These are phyloP conservation scores for Neurospora sp. DNA, from an alignment of 2,329 filamentous ascomycete genomes.

Conservation along the genomic window DNA sequence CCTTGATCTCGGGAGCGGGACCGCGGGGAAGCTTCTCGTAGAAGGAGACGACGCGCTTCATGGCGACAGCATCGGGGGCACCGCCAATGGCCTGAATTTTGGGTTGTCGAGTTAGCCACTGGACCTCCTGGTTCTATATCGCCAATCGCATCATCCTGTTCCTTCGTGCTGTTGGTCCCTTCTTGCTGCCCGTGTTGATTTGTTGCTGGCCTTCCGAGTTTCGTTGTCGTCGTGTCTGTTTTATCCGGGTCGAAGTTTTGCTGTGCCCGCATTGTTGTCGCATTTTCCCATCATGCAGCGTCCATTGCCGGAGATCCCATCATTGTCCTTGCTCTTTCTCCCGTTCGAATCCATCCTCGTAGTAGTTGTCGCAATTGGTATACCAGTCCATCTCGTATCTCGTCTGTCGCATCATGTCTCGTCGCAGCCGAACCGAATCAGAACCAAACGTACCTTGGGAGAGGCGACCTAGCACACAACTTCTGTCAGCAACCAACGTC, in stretches of 20 bases:
- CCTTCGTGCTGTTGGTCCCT: neutral
- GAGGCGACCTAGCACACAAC: slow-evolving; percentile 59
- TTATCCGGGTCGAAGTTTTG: neutral
- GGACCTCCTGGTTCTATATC: slow-evolving; percentile 1
- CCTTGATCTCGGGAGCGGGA: slow-evolving; percentile 71
- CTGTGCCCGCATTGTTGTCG: neutral
- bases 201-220: neutral
- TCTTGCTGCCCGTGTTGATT: neutral
- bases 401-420: neutral
- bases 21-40: slow-evolving; percentile 98
- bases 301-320: neutral
- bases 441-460: slow-evolving; percentile 58
- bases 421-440: slow-evolving; percentile 1
- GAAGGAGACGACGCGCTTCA: slow-evolving; percentile 97
- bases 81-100: slow-evolving; percentile 72
- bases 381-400: neutral
- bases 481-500: slow-evolving; percentile 6
- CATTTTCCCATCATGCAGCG: neutral
- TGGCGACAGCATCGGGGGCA: slow-evolving; percentile 90
- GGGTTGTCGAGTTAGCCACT: slow-evolving; percentile 26
- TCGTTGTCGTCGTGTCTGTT: neutral
- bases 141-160: neutral
- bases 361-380: neutral
- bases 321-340: neutral
- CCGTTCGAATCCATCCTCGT: too few relatives aligned